These are phyloP conservation scores for Colletotrichum filicis DNA, from an alignment of 2,329 filamentous ascomycete species.

Conservation along the genomic window DNA sequence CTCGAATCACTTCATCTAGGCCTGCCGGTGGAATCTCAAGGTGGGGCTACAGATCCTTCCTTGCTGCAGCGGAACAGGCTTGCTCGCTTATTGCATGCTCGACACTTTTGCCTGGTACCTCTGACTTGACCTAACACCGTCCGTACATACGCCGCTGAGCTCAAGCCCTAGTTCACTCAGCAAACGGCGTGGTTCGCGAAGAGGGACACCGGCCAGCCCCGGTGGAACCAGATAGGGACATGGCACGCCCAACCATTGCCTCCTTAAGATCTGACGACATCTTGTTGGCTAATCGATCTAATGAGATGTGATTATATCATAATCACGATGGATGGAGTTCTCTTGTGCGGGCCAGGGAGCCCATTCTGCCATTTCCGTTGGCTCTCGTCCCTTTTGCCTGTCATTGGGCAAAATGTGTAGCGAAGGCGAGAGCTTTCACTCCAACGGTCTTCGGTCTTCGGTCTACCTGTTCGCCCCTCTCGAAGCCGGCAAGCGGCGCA, in stretches of 20 bases:
- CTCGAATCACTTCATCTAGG: slow-evolving; percentile 18
- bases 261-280: slow-evolving; percentile 7
- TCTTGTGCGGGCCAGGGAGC: slow-evolving; percentile 2
- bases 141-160: not conserved
- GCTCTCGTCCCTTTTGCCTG: not conserved
- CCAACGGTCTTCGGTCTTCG: too few species aligned
- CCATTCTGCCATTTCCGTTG: not conserved
- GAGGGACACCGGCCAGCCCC: not conserved
- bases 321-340: not conserved
- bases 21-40: slow-evolving; percentile 6
- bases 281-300: slow-evolving; percentile 13
- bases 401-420: too few species aligned
- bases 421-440: not conserved
- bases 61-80: slow-evolving; percentile 4
- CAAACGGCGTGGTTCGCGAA: not conserved
- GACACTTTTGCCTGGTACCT: not conserved
- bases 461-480: not conserved
- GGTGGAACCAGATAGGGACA: not conserved
- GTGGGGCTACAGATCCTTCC: slow-evolving; percentile 2
- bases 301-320: slow-evolving; percentile 28
- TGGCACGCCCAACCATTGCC: not conserved
- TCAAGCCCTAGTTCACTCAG: not conserved
- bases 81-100: slow-evolving; percentile 17
- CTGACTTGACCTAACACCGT: not conserved
- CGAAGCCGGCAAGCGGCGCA: not conserved